Evolutionary conservation across 441 rosid genomes (phyloP).

Genomic region (Breynia disticha): DNA sequence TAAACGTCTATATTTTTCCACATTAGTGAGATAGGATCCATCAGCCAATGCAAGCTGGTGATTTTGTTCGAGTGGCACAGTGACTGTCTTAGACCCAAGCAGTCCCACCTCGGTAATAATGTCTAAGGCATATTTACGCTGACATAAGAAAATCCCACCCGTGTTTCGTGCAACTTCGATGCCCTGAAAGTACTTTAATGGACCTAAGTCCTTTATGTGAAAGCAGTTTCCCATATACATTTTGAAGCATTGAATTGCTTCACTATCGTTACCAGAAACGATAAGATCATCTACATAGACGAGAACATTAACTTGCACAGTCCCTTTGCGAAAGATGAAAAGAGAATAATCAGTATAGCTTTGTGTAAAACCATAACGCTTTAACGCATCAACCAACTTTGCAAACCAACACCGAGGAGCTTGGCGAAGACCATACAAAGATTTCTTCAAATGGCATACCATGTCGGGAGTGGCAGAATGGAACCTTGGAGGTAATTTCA

Average conservation of each 20-base stretch:
- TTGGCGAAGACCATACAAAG: conserved; percentile 2
- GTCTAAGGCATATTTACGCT: no score
- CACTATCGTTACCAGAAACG: neutral
- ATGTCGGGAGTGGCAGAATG: neutral
- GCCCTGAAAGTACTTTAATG: no score
- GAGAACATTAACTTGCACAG: no score
- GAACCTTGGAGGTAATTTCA: neutral
- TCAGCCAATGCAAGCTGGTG: neutral
- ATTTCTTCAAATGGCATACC: conserved; percentile 3
- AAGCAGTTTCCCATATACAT: neutral
- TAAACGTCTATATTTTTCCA: neutral
- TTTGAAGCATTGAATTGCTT: neutral
- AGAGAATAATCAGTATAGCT: neutral
- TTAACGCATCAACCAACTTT: neutral
- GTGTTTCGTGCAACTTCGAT: neutral
- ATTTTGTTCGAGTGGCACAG: conserved; percentile 2
- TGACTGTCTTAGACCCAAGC: neutral
- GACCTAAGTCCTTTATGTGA: no score
- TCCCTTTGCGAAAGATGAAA: neutral
- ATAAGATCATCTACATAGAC: no score
- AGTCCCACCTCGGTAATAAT: neutral
- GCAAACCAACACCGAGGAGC: conserved; percentile 1
- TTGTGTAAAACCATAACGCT: neutral
- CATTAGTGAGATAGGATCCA: neutral
- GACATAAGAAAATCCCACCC: no score